phyloP scores from a whole-genome alignment of 2,329 filamentous ascomycete genomes.

The Pseudogymnoascus sp. region DNA sequence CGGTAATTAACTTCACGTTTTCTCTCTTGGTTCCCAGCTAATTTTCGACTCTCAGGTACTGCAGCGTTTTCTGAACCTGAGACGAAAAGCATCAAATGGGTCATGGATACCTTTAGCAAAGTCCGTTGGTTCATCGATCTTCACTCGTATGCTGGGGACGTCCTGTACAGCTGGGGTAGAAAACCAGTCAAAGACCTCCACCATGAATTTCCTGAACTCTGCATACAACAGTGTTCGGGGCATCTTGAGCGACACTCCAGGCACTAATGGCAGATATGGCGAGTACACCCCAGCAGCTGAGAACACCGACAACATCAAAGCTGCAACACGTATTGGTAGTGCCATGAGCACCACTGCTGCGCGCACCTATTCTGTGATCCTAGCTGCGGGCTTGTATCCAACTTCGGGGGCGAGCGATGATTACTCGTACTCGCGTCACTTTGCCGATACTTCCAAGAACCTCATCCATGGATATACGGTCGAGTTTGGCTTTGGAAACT shows the following conservation, averaged over 20 bases:
- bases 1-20: slow-evolving; percentile 13
- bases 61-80: slow-evolving; percentile 47
- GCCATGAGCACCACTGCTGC: slow-evolving; percentile 34
- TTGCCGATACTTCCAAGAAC: slow-evolving; percentile 28
- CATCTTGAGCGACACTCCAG: slow-evolving; percentile 31
- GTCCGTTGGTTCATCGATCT: slow-evolving; percentile 51
- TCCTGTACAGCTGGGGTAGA: slow-evolving; percentile 51
- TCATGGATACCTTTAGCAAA: slow-evolving; percentile 40
- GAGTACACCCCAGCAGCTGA: slow-evolving; percentile 38
- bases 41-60: slow-evolving; percentile 29
- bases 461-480: slow-evolving; percentile 36
- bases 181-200: slow-evolving; percentile 36
- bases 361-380: slow-evolving; percentile 31
- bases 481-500: slow-evolving; percentile 38
- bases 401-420: slow-evolving; percentile 39
- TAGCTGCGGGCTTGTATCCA: slow-evolving; percentile 36
- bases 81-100: slow-evolving; percentile 44
- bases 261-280: slow-evolving; percentile 30
- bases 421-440: slow-evolving; percentile 38
- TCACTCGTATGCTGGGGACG: slow-evolving; percentile 43
- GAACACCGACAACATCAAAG: slow-evolving; percentile 25
- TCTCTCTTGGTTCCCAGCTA: slow-evolving; percentile 4
- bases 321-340: slow-evolving; percentile 29
- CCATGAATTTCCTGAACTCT: slow-evolving; percentile 44
- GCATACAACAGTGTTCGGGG: slow-evolving; percentile 44